Evolutionary conservation across 1,284 basidiomycete species (phyloP).

Genomic region (Inonotus obliquus): DNA sequence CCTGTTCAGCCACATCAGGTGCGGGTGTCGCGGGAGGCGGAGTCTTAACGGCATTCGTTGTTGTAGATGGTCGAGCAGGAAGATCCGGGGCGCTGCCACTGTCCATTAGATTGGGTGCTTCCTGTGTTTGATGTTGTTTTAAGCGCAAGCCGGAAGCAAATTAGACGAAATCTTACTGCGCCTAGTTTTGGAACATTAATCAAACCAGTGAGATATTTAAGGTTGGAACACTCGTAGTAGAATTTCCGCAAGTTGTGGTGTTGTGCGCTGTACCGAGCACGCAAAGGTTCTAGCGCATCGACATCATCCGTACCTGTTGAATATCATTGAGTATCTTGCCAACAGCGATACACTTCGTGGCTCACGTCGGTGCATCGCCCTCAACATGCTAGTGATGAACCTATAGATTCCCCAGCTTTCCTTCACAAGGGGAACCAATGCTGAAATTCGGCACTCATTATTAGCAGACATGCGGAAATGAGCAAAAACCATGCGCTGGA

Average conservation of each 20-base stretch:
- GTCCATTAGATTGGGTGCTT: slow-evolving; percentile 90
- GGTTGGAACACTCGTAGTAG: slow-evolving; percentile 96
- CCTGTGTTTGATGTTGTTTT: slow-evolving; percentile 40
- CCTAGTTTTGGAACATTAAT: slow-evolving; percentile 97
- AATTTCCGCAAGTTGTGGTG: slow-evolving; percentile 91
- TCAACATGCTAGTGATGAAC: slow-evolving; percentile 95
- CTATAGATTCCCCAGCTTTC: slow-evolving; percentile 97
- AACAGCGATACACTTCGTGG: background rate
- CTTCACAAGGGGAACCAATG: slow-evolving; percentile 91
- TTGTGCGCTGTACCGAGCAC: slow-evolving; percentile 81
- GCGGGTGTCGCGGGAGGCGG: slow-evolving; percentile 64
- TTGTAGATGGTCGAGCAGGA: slow-evolving; percentile 71
- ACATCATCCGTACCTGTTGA: slow-evolving; percentile 75
- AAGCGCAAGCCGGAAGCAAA: background rate
- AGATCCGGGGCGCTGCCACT: slow-evolving; percentile 81
- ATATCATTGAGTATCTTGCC: background rate
- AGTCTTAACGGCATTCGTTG: slow-evolving; percentile 45
- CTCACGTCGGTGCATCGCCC: slow-evolving; percentile 87
- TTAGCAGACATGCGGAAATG: slow-evolving; percentile 87
- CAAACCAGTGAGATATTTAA: slow-evolving; percentile 92
- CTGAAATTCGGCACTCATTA: slow-evolving; percentile 93
- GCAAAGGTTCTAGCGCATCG: slow-evolving; percentile 83
- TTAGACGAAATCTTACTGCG: slow-evolving; percentile 47
- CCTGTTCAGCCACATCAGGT: slow-evolving; percentile 83
- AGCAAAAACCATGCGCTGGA: slow-evolving; percentile 93